Evolutionary conservation across 2,329 filamentous ascomycete species (phyloP).

Genomic region (Rasamsonia emersonii): DNA sequence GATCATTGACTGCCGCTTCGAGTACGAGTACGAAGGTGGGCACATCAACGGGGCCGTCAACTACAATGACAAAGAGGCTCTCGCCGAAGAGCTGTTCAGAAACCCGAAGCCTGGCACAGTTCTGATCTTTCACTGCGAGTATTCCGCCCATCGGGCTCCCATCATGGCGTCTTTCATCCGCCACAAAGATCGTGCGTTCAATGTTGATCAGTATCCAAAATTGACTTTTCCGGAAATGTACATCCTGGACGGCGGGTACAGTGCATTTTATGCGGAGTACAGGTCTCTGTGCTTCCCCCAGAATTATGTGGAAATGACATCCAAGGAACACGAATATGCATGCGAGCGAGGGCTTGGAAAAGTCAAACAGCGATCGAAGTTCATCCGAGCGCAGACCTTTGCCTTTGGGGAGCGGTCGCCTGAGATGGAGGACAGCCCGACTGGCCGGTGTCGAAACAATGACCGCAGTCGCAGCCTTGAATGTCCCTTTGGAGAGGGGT

Average conservation of each 20-base stretch:
- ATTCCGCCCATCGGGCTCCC: constrained; percentile 90
- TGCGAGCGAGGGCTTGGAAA: constrained; percentile 93
- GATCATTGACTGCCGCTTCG: constrained; percentile 93
- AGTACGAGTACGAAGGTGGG: constrained; percentile 96
- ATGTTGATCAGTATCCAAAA: constrained; percentile 75
- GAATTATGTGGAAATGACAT: constrained; percentile 94
- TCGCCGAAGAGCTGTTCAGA: constrained; percentile 71
- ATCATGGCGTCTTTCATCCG: constrained; percentile 94
- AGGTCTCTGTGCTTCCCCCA: constrained; percentile 79
- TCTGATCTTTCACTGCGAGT: constrained; percentile 94
- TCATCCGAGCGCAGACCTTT: constrained; percentile 85
- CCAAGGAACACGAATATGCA: constrained; percentile 80
- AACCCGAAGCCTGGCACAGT: constrained; percentile 63
- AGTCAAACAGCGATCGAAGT: constrained; percentile 77
- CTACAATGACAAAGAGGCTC: constrained; percentile 89
- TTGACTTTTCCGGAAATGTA: constrained; percentile 97
- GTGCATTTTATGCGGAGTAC: constrained; percentile 77
- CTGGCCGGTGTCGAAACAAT: constrained; percentile 36
- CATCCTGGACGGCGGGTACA: constrained; percentile 94
- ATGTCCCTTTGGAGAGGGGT: constrained; percentile 27
- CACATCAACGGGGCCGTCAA: constrained; percentile 92
- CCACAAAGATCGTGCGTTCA: constrained; percentile 75
- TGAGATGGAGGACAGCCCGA: constrained; percentile 56
- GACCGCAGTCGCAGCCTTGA: constrained; percentile 23
- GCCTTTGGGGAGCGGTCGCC: constrained; percentile 72